Conservation (phyloP, 257 asterid genomes). For the Plantago ovata region DNA sequence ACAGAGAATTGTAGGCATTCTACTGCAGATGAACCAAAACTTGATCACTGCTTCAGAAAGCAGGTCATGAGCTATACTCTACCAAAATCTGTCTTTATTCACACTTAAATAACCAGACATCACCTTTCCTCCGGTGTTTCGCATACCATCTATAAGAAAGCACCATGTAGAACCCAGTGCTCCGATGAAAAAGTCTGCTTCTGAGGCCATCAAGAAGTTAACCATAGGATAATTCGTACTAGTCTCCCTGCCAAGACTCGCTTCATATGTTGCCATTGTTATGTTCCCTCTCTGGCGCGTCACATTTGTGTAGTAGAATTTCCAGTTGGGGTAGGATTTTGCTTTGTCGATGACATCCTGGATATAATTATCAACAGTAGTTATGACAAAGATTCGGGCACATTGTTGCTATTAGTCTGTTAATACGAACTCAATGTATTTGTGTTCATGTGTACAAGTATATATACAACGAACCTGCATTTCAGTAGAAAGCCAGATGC, state of each 20-base stretch:
- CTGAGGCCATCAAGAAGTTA: conserved; percentile 94
- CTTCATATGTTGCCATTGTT: conserved; percentile 82
- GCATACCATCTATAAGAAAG: conserved; percentile 89
- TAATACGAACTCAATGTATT: not conserved
- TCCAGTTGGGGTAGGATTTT: conserved; percentile 51
- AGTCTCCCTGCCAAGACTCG: conserved; percentile 83
- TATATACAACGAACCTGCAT: conserved; percentile 62
- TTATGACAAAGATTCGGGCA: not conserved
- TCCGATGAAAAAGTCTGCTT: conserved; percentile 86
- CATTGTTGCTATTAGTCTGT: not conserved
- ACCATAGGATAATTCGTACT: conserved; percentile 91
- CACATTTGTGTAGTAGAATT: conserved; percentile 76
- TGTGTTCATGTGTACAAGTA: not conserved
- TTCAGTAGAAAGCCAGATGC: conserved; percentile 94
- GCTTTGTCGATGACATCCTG: conserved; percentile 78
- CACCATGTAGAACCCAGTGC: conserved; percentile 96
- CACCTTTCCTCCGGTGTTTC: conserved; percentile 90
- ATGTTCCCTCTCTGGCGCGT: conserved; percentile 77
- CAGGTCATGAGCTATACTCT: not conserved
- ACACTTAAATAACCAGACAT: conserved; percentile 95
- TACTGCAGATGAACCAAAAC: no score
- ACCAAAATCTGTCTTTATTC: conserved; percentile 95
- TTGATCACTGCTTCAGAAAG: no score
- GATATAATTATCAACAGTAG: not conserved
- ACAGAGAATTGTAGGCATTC: no score